Evolutionary conservation across 345 rosid genomes (phyloP), one percentile per base, ranked within the genome.

Genomic region (Camelina neglecta): DNA sequence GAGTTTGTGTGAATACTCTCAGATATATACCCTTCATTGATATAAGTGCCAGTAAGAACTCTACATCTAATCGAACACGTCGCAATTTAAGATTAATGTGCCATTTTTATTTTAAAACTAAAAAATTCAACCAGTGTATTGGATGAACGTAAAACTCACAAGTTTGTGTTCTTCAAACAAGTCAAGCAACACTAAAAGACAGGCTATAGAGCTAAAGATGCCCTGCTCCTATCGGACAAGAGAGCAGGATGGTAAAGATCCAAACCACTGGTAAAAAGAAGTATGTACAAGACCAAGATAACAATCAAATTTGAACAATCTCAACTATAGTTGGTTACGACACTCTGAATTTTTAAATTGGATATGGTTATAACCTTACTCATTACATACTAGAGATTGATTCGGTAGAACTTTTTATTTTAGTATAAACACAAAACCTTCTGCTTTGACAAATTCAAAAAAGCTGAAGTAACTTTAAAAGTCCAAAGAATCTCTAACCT

Each of bases 401-500:
- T 47, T n/a, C 50, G n/a, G 49, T 44, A 1, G n/a, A 47, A 6
- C n/a, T 5, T 47, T 48, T n/a, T 8, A 48, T 7, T 11, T 20
- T 21, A 41, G 18, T 65, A 49, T 35, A 65, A 49, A 16, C 33
- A 35, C 44, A 45, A 63, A 24, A 61, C 12, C 9, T 47, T 29
- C 11, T 49, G 36, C 26, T 72, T 61, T n/a, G 44, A 7, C 42
- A 59, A 45, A 53, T 36, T 55, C 12, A 62, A 35, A 18, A 15
- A 54, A 77, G 20, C 42, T 58, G 58, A 72, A 10, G 23, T 11
- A 20, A 58, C 23, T 10, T 50, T 4, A 7, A 10, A 18, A 66
- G 38, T 36, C 4, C n/a, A 16, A 61, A 36, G 56, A 74, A 82
- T 41, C 84, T 69, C 67, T 71, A 65, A 94, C 98, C 93, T 91